These are phyloP conservation scores for Aspergillus flavus DNA, from an alignment of 2,329 filamentous ascomycete genomes.

Conservation along the genomic window DNA sequence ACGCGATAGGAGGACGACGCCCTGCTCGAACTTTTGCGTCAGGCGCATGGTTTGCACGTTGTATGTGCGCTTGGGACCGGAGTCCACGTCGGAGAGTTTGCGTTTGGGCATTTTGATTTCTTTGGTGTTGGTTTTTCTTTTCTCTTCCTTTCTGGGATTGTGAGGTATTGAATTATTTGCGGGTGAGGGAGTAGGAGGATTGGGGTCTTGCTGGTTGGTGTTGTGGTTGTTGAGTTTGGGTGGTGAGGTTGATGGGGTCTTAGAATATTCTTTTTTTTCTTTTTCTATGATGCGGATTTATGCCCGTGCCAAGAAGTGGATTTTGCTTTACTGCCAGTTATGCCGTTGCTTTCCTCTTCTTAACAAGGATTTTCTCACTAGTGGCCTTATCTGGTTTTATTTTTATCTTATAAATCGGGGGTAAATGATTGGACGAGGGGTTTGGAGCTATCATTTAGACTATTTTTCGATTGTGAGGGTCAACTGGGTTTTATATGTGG, in stretches of 20 bases:
- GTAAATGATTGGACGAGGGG: background rate
- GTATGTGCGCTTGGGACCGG: slow-evolving; percentile 25
- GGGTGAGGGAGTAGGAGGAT: background rate
- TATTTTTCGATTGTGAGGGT: background rate
- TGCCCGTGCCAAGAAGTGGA: slow-evolving; percentile 12
- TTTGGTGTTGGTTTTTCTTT: background rate
- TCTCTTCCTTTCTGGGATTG: background rate
- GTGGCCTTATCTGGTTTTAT: background rate
- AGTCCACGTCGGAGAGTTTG: slow-evolving; percentile 39
- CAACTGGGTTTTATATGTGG: background rate
- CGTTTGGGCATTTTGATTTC: slow-evolving; percentile 41
- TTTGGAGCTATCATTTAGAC: background rate
- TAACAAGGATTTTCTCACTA: background rate
- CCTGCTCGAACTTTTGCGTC: slow-evolving; percentile 52
- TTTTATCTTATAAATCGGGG: background rate
- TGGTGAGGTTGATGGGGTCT: background rate
- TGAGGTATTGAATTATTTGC: background rate
- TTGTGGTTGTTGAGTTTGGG: too few species aligned
- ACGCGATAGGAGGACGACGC: slow-evolving; percentile 52
- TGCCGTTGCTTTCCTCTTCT: background rate
- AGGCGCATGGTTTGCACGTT: slow-evolving; percentile 41
- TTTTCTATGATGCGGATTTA: background rate
- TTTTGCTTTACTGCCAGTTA: background rate
- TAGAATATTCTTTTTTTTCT: background rate
- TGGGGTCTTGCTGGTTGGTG: background rate